A percentile compares a stretch with the other conserved stretches of the same genome.
Conservation (phyloP, 2,329 filamentous ascomycete species). For the Penicillium sp. region DNA sequence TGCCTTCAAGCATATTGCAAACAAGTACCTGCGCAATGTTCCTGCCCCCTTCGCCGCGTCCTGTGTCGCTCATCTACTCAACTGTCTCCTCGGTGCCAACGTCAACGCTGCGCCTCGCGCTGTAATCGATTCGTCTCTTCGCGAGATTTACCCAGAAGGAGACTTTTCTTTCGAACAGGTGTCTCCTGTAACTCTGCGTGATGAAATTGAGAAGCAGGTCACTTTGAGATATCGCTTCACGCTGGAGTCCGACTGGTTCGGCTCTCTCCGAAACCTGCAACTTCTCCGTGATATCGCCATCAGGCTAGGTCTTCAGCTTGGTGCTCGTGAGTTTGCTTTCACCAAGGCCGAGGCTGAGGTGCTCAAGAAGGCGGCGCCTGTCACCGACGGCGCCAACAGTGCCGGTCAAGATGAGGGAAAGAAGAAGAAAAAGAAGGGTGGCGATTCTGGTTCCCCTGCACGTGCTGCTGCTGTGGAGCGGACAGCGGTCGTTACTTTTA, state of each 20-base stretch:
- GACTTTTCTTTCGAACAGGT: conserved; percentile 81
- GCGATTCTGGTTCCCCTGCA: conserved; percentile 54
- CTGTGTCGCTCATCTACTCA: conserved; percentile 84
- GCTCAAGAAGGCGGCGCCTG: conserved; percentile 39
- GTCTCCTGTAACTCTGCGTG: conserved; percentile 72
- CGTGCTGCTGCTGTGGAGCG: conserved; percentile 46
- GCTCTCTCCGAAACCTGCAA: conserved; percentile 74
- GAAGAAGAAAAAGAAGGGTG: conserved; percentile 66
- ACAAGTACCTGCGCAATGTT: conserved; percentile 77
- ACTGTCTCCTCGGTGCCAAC: conserved; percentile 82
- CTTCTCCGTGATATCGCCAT: conserved; percentile 86
- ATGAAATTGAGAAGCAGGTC: conserved; percentile 74
- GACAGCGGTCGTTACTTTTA: conserved; percentile 67
- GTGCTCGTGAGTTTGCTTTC: conserved; percentile 77
- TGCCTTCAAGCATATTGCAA: conserved; percentile 90
- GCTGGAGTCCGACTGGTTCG: conserved; percentile 71
- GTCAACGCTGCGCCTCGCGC: conserved; percentile 78
- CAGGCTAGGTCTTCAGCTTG: conserved; percentile 88
- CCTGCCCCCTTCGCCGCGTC: conserved; percentile 79
- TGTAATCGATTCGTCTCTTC: conserved; percentile 76
- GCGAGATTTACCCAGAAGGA: conserved; percentile 76
- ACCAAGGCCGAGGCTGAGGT: conserved; percentile 46
- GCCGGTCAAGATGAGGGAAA: conserved; percentile 47
- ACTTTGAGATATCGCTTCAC: conserved; percentile 76
- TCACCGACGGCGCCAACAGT: conserved; percentile 44